Base-by-base conservation (phyloP, 116 monocot genomes). In the Cymodocea nodosa region DNA sequence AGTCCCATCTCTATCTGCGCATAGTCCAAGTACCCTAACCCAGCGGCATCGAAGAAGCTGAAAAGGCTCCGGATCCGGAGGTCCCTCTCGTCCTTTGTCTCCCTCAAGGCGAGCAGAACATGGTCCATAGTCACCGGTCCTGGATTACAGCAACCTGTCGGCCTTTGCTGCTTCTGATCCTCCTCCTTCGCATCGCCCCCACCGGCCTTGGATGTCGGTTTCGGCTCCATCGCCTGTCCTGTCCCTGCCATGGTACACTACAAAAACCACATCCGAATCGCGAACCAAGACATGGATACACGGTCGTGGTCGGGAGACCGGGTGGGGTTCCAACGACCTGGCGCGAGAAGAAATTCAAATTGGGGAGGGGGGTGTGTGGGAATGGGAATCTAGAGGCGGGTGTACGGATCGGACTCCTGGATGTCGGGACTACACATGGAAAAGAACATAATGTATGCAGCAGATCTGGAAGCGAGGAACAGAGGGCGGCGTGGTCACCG, bases 71-170 rank as follows among this genome's bases (percentile, higher is more conserved):
- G 76, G 77, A 91, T 97, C 62, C 91, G 80, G 15, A 76, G 44
- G 63, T 95, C 95, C 52, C 95, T 35, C 78, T 95, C 91, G 66
- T 85, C 95, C 66, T 62, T 66, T 9, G 83, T 87, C 68, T 97
- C 97, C 53, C 83, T 62, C 34, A 87, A 78, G 23, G 97, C 91
- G 25, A 91, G 79, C 4, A 97, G 75, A 10, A 93, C 93, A 59
- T 88, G 88, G 19, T 87, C 88, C 74, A 88, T 78, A 39, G 85
- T 68, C 17, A 81, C 80, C 0, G 87, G 82, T 30, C 83, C 87
- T 6, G 91, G 84, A 35, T 84, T 78, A 70, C 90, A 87, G 36
- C 83, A 78, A 0, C 51, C 62, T 6, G 36, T 25, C 17, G 72
- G 30, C 8, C 49, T 51, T 59, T 55, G 56, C 56, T 71, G 66